These are phyloP conservation scores for Camptophora hylomeconis DNA, from an alignment of 2,329 filamentous ascomycete genomes.

Conservation along the genomic window DNA sequence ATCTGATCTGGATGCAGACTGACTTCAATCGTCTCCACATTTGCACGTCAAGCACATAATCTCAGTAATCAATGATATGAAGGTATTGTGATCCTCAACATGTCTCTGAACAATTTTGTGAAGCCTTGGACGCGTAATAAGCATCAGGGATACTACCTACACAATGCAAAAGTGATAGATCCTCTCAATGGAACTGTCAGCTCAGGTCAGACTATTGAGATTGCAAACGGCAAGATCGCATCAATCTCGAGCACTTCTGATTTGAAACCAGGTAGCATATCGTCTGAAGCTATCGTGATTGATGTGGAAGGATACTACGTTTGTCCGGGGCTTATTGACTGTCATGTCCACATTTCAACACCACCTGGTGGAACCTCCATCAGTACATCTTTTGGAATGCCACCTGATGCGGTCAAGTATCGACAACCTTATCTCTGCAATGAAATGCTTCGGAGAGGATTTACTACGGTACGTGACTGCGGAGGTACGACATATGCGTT, in stretches of 20 bases:
- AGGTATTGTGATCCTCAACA: background rate
- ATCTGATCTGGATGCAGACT: too few species aligned
- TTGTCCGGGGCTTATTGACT: conserved; percentile 39
- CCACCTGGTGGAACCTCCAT: conserved; percentile 30
- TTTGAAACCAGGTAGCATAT: conserved; percentile 1
- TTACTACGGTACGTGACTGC: conserved; percentile 46
- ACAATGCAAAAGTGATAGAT: conserved; percentile 34
- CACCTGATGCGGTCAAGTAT: conserved; percentile 23
- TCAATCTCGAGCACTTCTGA: conserved; percentile 9
- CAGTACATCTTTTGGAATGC: conserved; percentile 23
- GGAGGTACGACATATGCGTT: conserved; percentile 43
- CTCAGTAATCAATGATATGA: background rate
- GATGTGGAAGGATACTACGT: conserved; percentile 34
- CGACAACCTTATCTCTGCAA: conserved; percentile 35
- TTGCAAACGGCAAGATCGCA: conserved; percentile 24
- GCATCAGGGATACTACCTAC: conserved; percentile 21
- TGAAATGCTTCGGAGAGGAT: conserved; percentile 43
- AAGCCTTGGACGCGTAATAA: conserved; percentile 1
- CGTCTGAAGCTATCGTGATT: conserved; percentile 19
- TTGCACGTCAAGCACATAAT: too few species aligned
- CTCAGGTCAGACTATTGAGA: conserved; percentile 20
- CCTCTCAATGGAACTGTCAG: conserved; percentile 22
- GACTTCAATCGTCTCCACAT: too few species aligned
- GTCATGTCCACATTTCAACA: conserved; percentile 36
- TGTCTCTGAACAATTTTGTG: background rate